A percentile compares a stretch with the other conserved stretches of the same genome.
phyloP scores from a whole-genome alignment of 1,284 basidiomycete species.

The Caloboletus inedulis region DNA sequence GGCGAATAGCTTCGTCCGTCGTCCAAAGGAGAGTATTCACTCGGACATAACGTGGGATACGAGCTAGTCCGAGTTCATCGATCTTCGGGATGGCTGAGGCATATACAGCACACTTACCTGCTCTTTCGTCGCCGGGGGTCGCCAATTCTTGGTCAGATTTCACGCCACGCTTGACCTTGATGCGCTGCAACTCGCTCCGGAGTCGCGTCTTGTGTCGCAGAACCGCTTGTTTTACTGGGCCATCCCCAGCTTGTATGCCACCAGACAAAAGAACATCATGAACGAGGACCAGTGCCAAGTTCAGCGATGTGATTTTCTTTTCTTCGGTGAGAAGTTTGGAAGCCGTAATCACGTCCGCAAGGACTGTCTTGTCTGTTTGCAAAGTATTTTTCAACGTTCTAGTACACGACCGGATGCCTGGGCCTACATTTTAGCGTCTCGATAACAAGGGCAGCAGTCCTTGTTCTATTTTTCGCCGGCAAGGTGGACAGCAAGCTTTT shows the following conservation, averaged over 20 bases:
- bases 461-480: slow-evolving; percentile 73
- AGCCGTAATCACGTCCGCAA: slow-evolving; percentile 62
- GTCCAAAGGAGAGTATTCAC: slow-evolving; percentile 78
- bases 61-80: slow-evolving; percentile 40
- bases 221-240: slow-evolving; percentile 80
- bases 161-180: slow-evolving; percentile 79
- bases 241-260: slow-evolving; percentile 85
- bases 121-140: slow-evolving; percentile 54
- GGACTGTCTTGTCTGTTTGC: slow-evolving; percentile 61
- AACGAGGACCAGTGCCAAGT: slow-evolving; percentile 77
- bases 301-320: slow-evolving; percentile 68
- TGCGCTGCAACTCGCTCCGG: slow-evolving; percentile 76
- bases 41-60: slow-evolving; percentile 81
- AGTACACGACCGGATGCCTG: not conserved
- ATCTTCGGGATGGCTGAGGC: not conserved
- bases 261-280: slow-evolving; percentile 82
- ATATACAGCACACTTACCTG: slow-evolving; percentile 43
- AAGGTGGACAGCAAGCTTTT: slow-evolving; percentile 72
- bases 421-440: slow-evolving; percentile 89
- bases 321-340: slow-evolving; percentile 72
- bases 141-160: slow-evolving; percentile 67
- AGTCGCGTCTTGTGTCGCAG: slow-evolving; percentile 86
- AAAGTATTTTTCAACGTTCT: slow-evolving; percentile 5
- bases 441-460: slow-evolving; percentile 77
- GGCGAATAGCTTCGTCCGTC: slow-evolving; percentile 53